A percentile compares a stretch with the other conserved stretches of the same genome.
phyloP scores from a whole-genome alignment of 164 flowering plant genomes.

The Taxillus chinensis region DNA sequence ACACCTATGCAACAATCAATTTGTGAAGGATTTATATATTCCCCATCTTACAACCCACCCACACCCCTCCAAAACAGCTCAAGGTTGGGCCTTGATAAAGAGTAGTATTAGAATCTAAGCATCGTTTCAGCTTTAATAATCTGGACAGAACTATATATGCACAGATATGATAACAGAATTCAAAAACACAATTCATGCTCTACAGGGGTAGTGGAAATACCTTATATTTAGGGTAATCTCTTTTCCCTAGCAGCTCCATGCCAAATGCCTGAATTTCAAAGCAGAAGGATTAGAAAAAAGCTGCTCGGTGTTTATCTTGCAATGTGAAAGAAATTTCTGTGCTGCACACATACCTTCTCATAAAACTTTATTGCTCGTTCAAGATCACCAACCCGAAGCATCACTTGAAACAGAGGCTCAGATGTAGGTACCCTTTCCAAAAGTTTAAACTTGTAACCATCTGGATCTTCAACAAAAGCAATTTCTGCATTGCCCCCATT shows the following conservation, averaged over 20 bases:
- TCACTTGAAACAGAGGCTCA: constrained; percentile 38
- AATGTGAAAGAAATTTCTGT: neutral
- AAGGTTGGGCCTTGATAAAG: too few species aligned
- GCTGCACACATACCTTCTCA: constrained; percentile 22
- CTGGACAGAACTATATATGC: neutral
- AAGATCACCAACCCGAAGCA: constrained; percentile 45
- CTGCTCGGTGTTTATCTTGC: neutral
- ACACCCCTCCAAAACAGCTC: too few species aligned
- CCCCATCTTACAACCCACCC: too few species aligned
- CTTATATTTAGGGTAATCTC: constrained; percentile 30
- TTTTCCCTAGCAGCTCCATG: constrained; percentile 33
- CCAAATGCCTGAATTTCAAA: constrained; percentile 27
- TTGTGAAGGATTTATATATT: too few species aligned
- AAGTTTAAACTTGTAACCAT: constrained; percentile 38
- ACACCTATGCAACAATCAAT: too few species aligned
- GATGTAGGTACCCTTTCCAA: constrained; percentile 23
- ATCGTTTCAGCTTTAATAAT: too few species aligned
- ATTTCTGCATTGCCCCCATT: constrained; percentile 24
- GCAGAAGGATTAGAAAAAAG: neutral
- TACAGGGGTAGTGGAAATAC: constrained; percentile 9
- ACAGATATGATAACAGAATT: neutral
- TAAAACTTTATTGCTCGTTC: constrained; percentile 32
- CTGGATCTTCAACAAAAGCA: constrained; percentile 38
- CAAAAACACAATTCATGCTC: neutral
- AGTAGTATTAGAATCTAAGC: too few species aligned